Percentiles rank a stretch among this genome's conserved stretches.
phyloP scores from a whole-genome alignment of 768 basidiomycete genomes.

The Hygrophoropsis aurantiaca region DNA sequence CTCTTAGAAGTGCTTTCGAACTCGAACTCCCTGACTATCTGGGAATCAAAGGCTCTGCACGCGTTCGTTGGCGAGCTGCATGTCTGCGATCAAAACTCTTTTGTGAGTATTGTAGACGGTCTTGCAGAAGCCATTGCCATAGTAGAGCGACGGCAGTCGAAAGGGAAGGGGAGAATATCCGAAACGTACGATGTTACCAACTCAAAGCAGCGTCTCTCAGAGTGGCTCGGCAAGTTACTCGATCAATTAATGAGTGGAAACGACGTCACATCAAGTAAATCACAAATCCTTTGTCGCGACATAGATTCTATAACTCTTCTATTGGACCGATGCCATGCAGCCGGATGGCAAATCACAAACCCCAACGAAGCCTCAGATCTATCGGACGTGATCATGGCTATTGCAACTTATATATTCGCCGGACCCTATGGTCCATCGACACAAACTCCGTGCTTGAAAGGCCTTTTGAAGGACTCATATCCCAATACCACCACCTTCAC shows the following conservation, averaged over 20 bases:
- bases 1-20: constrained; percentile 15
- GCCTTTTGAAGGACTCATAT: constrained; percentile 22
- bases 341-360: constrained; percentile 19
- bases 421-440: constrained; percentile 8
- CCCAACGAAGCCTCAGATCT: no score
- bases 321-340: constrained; percentile 19
- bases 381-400: constrained; percentile 20
- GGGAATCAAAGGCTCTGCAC: constrained; percentile 43
- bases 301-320: constrained; percentile 20
- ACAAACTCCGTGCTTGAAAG: constrained; percentile 13
- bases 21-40: constrained; percentile 36
- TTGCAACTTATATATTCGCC: constrained; percentile 20
- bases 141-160: constrained; percentile 1
- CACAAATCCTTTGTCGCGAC: neutral
- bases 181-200: neutral
- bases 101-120: constrained; percentile 28
- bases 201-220: constrained; percentile 14
- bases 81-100: constrained; percentile 29
- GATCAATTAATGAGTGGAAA: constrained; percentile 6
- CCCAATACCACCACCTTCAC: constrained; percentile 32
- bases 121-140: constrained; percentile 20
- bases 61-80: constrained; percentile 34
- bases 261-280: no score
- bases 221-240: constrained; percentile 24
- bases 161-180: constrained; percentile 1